phyloP scores from a whole-genome alignment of 352 stramenopile species.

The Lagenidium giganteum region DNA sequence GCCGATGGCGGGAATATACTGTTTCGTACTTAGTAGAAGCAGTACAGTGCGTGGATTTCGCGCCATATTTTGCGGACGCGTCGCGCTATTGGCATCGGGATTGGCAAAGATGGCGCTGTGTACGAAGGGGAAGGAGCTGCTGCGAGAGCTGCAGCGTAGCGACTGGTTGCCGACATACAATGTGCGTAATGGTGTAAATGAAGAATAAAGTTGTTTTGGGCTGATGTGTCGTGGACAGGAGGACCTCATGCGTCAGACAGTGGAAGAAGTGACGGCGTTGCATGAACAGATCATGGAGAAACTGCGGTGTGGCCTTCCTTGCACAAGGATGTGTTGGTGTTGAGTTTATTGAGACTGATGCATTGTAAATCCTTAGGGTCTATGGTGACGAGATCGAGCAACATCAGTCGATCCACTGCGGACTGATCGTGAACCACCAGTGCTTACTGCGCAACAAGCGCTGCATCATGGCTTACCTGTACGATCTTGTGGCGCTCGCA shows the following conservation, averaged over 20 bases:
- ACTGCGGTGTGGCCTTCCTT: conserved; percentile 30
- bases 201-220: conserved; percentile 8
- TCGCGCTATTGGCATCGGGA: too few relatives aligned
- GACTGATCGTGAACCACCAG: conserved; percentile 86
- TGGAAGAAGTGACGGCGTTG: conserved; percentile 65
- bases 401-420: conserved; percentile 57
- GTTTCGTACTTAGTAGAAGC: too few relatives aligned
- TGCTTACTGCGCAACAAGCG: conserved; percentile 89
- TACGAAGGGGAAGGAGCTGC: conserved; percentile 74
- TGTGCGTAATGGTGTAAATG: conserved; percentile 36
- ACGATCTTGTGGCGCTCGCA: conserved; percentile 10
- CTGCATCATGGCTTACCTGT: conserved; percentile 85
- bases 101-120: conserved; percentile 73
- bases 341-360: conserved; percentile 2
- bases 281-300: conserved; percentile 76
- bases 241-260: conserved; percentile 72
- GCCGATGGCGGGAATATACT: too few relatives aligned
- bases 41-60: too few relatives aligned
- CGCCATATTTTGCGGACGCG: too few relatives aligned
- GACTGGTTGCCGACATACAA: conserved; percentile 92
- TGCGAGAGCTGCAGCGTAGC: conserved; percentile 88
- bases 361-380: too few relatives aligned
- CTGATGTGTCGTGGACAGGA: conserved; percentile 31
- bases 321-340: neutral
- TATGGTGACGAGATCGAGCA: conserved; percentile 57